These are phyloP conservation scores for Coniella vitis DNA, from an alignment of 2,329 filamentous ascomycete genomes.

Conservation along the genomic window DNA sequence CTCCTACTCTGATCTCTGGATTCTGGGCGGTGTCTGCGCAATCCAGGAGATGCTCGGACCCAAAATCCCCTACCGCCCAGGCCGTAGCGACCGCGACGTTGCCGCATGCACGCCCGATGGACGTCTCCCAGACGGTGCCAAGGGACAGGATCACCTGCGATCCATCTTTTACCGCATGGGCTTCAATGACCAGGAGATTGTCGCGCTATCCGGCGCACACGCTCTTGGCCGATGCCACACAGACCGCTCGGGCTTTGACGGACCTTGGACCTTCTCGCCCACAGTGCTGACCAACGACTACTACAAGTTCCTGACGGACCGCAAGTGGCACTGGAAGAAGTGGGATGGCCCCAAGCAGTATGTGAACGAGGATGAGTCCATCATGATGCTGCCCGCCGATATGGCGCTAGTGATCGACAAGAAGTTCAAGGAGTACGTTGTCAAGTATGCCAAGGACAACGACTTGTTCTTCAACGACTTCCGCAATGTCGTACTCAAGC, in stretches of 20 bases:
- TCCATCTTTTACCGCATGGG: conserved; percentile 96
- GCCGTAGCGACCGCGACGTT: conserved; percentile 72
- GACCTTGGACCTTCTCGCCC: conserved; percentile 88
- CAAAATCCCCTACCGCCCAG: conserved; percentile 78
- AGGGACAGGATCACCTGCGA: conserved; percentile 76
- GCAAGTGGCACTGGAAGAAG: conserved; percentile 90
- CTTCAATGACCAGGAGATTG: conserved; percentile 95
- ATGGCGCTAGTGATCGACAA: conserved; percentile 84
- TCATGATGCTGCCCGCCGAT: conserved; percentile 98
- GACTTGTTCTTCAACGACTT: conserved; percentile 94
- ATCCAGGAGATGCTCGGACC: conserved; percentile 96
- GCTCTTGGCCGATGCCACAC: conserved; percentile 85
- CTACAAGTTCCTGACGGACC: conserved; percentile 77
- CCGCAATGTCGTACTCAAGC: conserved; percentile 65
- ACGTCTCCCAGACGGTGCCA: conserved; percentile 63
- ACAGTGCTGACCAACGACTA: conserved; percentile 93
- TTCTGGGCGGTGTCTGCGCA: conserved; percentile 73
- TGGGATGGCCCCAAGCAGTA: conserved; percentile 87
- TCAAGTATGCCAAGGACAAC: conserved; percentile 87
- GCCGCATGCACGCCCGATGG: conserved; percentile 89
- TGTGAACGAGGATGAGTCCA: conserved; percentile 76
- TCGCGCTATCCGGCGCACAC: conserved; percentile 80
- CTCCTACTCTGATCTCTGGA: conserved; percentile 94
- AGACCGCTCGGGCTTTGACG: conserved; percentile 79
- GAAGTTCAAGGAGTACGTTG: conserved; percentile 70